These are phyloP conservation scores for Parmelia sp. DNA, from an alignment of 495 filamentous ascomycete genomes.

Conservation along the genomic window DNA sequence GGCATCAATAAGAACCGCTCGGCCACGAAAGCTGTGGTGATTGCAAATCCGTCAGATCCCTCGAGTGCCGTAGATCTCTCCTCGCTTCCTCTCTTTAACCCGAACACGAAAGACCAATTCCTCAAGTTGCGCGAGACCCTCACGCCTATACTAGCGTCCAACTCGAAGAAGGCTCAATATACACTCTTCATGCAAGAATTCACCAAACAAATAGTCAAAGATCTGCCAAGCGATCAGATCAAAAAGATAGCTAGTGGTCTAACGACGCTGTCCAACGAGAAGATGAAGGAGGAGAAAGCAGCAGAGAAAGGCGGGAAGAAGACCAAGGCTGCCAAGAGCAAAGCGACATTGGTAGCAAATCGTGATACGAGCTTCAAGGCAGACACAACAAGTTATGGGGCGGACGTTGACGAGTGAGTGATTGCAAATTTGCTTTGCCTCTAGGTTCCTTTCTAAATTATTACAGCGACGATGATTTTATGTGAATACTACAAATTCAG, in stretches of 20 bases:
- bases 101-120: slow-evolving; percentile 79
- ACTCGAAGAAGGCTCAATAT: slow-evolving; percentile 87
- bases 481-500: slow-evolving; percentile 40
- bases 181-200: slow-evolving; percentile 85
- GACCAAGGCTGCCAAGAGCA: slow-evolving; percentile 89
- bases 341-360: slow-evolving; percentile 69
- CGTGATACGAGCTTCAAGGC: slow-evolving; percentile 55
- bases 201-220: slow-evolving; percentile 76
- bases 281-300: slow-evolving; percentile 97
- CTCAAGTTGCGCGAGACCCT: slow-evolving; percentile 64
- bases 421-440: not conserved
- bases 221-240: slow-evolving; percentile 82
- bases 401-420: slow-evolving; percentile 71
- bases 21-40: slow-evolving; percentile 56
- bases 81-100: slow-evolving; percentile 78
- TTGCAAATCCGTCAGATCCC: slow-evolving; percentile 63
- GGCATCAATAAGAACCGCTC: slow-evolving; percentile 65
- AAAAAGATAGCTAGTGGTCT: slow-evolving; percentile 86
- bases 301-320: slow-evolving; percentile 96
- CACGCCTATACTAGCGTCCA: slow-evolving; percentile 62
- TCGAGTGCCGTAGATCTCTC: slow-evolving; percentile 73
- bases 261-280: slow-evolving; percentile 88
- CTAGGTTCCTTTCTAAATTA: slow-evolving; percentile 5
- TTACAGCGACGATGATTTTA: slow-evolving; percentile 55
- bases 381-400: slow-evolving; percentile 69